phyloP scores from a whole-genome alignment of 371 early-diverging fungal species.

The Dichotomocladium elegans region DNA sequence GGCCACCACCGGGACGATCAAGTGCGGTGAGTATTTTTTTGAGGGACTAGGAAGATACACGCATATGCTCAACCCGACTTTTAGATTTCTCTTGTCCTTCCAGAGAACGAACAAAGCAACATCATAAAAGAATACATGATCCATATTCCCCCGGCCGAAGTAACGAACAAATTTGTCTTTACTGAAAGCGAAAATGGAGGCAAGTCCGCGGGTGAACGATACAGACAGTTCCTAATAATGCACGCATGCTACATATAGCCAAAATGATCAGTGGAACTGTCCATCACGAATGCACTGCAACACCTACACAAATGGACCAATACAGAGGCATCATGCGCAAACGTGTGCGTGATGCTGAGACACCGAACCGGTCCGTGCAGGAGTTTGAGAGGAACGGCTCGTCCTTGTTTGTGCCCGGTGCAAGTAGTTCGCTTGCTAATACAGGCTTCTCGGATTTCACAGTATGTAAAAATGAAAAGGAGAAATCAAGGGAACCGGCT shows the following conservation, averaged over 20 bases:
- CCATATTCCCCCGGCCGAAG: conserved; percentile 60
- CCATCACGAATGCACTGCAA: conserved; percentile 78
- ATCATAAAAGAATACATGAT: conserved; percentile 78
- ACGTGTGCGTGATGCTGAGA: conserved; percentile 58
- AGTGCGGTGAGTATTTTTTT: conserved; percentile 18
- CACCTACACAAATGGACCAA: conserved; percentile 52
- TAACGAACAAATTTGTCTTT: conserved; percentile 77
- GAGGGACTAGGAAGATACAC: not conserved
- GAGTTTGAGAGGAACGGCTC: conserved; percentile 51
- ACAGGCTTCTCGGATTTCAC: conserved; percentile 51
- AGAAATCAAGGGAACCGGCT: not conserved
- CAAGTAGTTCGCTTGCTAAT: conserved; percentile 51
- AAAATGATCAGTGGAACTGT: conserved; percentile 62
- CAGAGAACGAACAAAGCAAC: conserved; percentile 46
- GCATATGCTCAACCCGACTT: not conserved
- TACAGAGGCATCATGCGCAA: conserved; percentile 79
- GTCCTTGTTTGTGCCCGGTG: conserved; percentile 54
- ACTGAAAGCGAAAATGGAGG: conserved; percentile 55
- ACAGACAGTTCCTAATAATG: not conserved
- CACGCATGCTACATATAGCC: conserved; percentile 3
- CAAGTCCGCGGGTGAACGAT: not conserved
- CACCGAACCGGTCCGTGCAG: conserved; percentile 55
- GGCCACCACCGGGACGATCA: conserved; percentile 32
- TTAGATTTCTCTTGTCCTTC: conserved; percentile 60
- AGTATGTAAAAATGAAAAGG: conserved; percentile 29